phyloP scores from a whole-genome alignment of 768 basidiomycete genomes.

The Rubroboletus pulcherrimus region DNA sequence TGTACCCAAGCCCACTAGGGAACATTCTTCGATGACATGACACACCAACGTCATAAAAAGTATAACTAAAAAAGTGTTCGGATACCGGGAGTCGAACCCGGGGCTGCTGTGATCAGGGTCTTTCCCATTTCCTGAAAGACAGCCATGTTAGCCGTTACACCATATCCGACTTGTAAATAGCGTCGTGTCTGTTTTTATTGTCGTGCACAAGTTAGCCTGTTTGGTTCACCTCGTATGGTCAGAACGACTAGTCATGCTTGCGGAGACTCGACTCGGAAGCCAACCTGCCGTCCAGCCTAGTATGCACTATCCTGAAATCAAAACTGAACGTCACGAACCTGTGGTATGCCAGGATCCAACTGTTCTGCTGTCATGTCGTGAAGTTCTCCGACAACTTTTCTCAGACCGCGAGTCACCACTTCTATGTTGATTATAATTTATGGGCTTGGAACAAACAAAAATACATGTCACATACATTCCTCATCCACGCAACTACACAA shows the following conservation, averaged over 20 bases:
- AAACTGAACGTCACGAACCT: background rate
- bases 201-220: background rate
- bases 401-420: too few species aligned
- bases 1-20: background rate
- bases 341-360: background rate
- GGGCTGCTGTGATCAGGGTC: conserved; percentile 30
- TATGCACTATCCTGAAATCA: too few species aligned
- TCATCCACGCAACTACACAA: conserved; percentile 3
- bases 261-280: too few species aligned
- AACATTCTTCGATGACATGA: background rate
- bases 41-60: too few species aligned
- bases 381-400: too few species aligned
- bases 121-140: conserved; percentile 23
- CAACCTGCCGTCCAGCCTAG: too few species aligned
- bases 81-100: conserved; percentile 37
- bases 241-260: too few species aligned
- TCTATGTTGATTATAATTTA: too few species aligned
- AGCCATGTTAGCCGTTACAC: conserved; percentile 36
- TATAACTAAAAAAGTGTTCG: conserved; percentile 20
- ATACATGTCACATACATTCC: conserved; percentile 12
- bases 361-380: too few species aligned
- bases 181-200: fast-evolving
- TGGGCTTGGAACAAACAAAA: background rate
- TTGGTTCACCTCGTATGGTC: too few species aligned
- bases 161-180: conserved; percentile 27